Base-by-base conservation (phyloP, 805 yeast species). In the Suhomyces sp. region DNA sequence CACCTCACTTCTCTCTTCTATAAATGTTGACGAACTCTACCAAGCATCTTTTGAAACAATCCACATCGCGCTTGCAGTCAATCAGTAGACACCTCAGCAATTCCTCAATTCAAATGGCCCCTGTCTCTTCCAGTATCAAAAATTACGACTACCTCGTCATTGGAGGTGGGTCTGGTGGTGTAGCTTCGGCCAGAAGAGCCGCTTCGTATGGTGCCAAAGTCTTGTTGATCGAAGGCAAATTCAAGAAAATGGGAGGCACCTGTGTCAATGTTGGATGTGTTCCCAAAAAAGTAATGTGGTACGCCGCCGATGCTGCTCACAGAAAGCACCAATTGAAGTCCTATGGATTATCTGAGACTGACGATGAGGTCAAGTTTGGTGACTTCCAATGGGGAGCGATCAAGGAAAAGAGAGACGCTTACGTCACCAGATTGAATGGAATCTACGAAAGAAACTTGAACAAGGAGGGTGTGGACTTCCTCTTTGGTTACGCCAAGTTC, bases 221-320 rank as follows among this genome's bases (percentile, higher is more conserved):
- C 1, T 68, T 90, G 35, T 55, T 93, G 14, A 72, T 93, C 35
- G 98, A 93, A 63, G 78, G 86, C 25, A 77, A 79, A 35, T 81
- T 72, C 45, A 47, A 62, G 34, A 63, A 60, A 50, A 74, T 93
- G 64, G 98, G 98, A 40, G 99, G 99, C 19, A 93, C 98, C 26
- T 93, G 99, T 75, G 99, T 93, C 43, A 93, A 93, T 59, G 98
- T 91, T 28, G 99, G 99, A 14, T 93, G 99, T 73, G 98, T 93
- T 31, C 99, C 99, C 31, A 93, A 93, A 72, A 93, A 93, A 60
- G 88, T 93, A 29, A 90, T 93, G 97, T 93, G 98, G 98, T 83
- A 90, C 51, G 96, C 97, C 8, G 81, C 93, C 19, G 96, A 90
- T 51, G 64, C 87, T 59, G 97, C 97, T 13, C 75, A 76, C 44